These are phyloP conservation scores for Trametes coccinea DNA, from an alignment of 768 basidiomycete genomes.

Conservation along the genomic window DNA sequence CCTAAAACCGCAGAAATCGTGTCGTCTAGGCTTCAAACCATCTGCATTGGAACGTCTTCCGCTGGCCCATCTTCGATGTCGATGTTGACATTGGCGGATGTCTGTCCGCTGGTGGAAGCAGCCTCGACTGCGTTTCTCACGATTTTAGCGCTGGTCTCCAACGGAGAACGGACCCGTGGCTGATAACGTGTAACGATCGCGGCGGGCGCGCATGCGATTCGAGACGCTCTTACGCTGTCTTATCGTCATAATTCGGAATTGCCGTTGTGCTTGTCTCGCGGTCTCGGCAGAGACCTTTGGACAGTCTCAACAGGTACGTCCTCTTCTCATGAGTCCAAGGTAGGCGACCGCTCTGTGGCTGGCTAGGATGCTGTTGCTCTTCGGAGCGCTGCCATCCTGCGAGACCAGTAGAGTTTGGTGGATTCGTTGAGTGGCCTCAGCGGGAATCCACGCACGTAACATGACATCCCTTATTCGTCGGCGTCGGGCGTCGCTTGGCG, in stretches of 20 bases:
- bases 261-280: not conserved
- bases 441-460: not conserved
- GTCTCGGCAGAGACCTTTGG: too few relatives aligned
- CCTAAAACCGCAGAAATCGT: not conserved
- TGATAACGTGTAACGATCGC: slow-evolving; percentile 8
- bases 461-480: not conserved
- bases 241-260: slow-evolving; percentile 11
- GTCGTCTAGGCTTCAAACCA: too few relatives aligned
- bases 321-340: too few relatives aligned
- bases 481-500: not conserved
- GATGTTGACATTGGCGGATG: not conserved
- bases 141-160: not conserved
- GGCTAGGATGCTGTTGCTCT: not conserved
- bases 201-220: not conserved
- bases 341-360: not conserved
- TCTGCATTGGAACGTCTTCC: not conserved
- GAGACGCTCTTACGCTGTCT: not conserved
- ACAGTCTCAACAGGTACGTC: too few relatives aligned
- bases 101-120: not conserved
- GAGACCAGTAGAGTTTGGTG: not conserved
- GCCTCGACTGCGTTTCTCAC: not conserved
- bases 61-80: not conserved
- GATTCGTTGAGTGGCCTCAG: not conserved
- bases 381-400: not conserved
- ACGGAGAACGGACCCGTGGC: not conserved